Conservation (phyloP, 257 asterid genomes). For the Cynanchum wilfordii region DNA sequence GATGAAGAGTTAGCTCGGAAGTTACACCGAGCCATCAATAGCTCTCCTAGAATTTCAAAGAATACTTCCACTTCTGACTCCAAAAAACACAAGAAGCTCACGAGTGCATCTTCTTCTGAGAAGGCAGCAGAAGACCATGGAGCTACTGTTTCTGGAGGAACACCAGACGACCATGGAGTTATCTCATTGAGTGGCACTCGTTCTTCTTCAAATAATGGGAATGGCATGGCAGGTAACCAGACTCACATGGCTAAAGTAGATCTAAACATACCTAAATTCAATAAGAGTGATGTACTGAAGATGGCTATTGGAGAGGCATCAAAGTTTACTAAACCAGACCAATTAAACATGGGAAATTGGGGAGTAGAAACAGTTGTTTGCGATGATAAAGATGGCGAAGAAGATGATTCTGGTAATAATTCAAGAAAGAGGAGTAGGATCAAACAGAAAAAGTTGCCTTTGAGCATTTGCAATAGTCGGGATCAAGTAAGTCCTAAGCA, state of each 20-base stretch:
- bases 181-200: conserved; percentile 25
- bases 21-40: conserved; percentile 28
- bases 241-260: conserved; percentile 10
- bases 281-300: conserved; percentile 23
- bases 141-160: neutral
- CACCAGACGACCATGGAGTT: neutral
- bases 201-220: conserved; percentile 25
- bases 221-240: conserved; percentile 18
- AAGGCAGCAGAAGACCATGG: conserved; percentile 2
- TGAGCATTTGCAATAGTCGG: conserved; percentile 75
- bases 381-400: conserved; percentile 34
- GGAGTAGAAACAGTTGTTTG: conserved; percentile 23
- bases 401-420: conserved; percentile 35
- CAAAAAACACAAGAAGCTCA: conserved; percentile 43
- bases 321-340: conserved; percentile 21
- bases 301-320: conserved; percentile 24
- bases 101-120: conserved; percentile 25
- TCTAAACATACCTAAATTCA: conserved; percentile 28
- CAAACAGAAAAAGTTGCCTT: conserved; percentile 81
- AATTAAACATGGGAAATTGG: conserved; percentile 36
- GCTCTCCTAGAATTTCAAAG: conserved; percentile 28
- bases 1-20: conserved; percentile 33
- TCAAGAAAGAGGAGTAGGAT: conserved; percentile 59
- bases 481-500: conserved; percentile 60
- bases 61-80: conserved; percentile 22